Conservation (phyloP, 2,329 filamentous ascomycete species). For the Calonectria pteridis region DNA sequence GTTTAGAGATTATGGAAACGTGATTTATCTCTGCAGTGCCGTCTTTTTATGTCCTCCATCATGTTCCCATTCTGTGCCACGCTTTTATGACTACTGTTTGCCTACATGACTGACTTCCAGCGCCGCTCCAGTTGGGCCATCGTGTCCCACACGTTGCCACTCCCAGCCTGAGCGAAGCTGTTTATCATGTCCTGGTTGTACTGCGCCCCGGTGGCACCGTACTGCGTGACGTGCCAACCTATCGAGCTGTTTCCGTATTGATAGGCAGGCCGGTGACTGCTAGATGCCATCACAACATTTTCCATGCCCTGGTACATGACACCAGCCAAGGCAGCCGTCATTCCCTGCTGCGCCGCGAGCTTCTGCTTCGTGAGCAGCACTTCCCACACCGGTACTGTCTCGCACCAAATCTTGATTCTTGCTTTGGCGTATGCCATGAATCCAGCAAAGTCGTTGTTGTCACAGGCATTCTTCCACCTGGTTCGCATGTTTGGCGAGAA, state of each 20-base stretch:
- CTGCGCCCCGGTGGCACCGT: background rate
- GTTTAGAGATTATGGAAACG: no score
- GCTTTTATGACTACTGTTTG: background rate
- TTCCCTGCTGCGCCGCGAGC: background rate
- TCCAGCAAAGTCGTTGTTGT: background rate
- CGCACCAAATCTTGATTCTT: slow-evolving; percentile 5
- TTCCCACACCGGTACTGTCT: background rate
- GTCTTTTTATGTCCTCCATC: no score
- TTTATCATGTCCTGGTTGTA: slow-evolving; percentile 2
- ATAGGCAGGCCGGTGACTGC: background rate
- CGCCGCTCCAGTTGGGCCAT: background rate
- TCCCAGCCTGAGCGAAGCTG: background rate
- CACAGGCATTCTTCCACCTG: background rate
- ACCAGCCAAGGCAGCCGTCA: background rate
- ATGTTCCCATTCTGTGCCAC: no score
- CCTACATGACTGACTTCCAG: background rate
- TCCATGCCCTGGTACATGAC: slow-evolving; percentile 4
- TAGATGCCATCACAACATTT: background rate
- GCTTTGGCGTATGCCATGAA: slow-evolving; percentile 3
- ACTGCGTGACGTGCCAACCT: slow-evolving; percentile 5
- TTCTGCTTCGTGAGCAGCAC: background rate
- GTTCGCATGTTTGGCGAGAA: slow-evolving; percentile 2
- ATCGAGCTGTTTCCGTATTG: background rate
- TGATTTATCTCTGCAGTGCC: no score
- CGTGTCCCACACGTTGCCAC: background rate